A percentile compares a stretch with the other conserved stretches of the same genome.
Evolutionary conservation across 192 early-diverging fungal species (phyloP).

Genomic region (Coemansia sp.): DNA sequence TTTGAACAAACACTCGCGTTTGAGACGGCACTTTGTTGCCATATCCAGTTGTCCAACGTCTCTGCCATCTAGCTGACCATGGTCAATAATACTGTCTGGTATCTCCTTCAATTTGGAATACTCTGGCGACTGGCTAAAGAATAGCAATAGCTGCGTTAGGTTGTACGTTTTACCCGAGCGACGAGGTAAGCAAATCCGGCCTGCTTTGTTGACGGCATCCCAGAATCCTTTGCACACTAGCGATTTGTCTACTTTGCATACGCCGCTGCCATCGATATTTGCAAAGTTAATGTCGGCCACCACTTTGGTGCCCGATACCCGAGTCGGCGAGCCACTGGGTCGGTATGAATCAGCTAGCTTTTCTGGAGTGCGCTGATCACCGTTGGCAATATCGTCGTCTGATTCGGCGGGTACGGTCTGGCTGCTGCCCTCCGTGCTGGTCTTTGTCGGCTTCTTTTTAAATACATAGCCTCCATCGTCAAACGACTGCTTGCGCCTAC

Average conservation of each 20-base stretch:
- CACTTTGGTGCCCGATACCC: conserved; percentile 37
- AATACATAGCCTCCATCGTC: neutral
- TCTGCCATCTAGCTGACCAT: no score
- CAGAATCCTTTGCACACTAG: conserved; percentile 48
- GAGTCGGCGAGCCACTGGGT: conserved; percentile 40
- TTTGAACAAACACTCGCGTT: conserved; percentile 35
- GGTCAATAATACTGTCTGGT: conserved; percentile 9
- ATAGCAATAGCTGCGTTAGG: conserved; percentile 42
- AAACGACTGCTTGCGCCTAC: neutral
- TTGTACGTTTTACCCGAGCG: conserved; percentile 51
- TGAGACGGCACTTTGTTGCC: conserved; percentile 24
- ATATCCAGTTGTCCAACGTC: conserved; percentile 12
- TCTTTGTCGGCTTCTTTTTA: neutral
- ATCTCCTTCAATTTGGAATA: no score
- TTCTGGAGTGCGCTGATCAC: conserved; percentile 3
- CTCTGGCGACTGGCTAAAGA: conserved; percentile 30
- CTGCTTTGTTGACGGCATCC: conserved; percentile 27
- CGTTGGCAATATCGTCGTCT: neutral
- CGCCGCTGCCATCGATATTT: neutral
- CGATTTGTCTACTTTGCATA: conserved; percentile 50
- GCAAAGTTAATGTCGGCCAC: conserved; percentile 27
- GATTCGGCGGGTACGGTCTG: neutral
- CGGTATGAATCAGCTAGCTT: conserved; percentile 27
- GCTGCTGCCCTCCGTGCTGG: neutral
- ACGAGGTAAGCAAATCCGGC: conserved; percentile 36